phyloP scores from a whole-genome alignment of 768 basidiomycete species.

The Baorangia bicolor region DNA sequence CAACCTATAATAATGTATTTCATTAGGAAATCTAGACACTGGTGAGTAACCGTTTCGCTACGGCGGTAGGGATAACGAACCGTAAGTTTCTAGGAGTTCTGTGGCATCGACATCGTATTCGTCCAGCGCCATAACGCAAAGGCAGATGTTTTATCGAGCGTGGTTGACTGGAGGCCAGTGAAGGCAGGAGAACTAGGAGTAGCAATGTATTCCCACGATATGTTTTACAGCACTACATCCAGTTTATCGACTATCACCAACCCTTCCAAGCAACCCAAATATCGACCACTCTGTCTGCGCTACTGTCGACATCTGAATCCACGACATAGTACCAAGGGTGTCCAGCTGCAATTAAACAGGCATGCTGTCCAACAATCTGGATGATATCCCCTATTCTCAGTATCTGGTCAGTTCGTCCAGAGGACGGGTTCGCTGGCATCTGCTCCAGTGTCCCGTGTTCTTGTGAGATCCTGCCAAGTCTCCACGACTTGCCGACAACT shows the following conservation, averaged over 20 bases:
- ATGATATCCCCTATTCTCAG: conserved; percentile 61
- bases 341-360: conserved; percentile 77
- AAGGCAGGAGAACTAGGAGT: background rate
- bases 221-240: background rate
- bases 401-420: conserved; percentile 12
- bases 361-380: conserved; percentile 82
- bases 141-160: background rate
- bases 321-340: conserved; percentile 85
- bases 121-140: conserved; percentile 51
- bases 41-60: conserved; percentile 14
- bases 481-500: conserved; percentile 64
- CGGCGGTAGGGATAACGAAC: conserved; percentile 39
- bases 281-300: conserved; percentile 59
- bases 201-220: conserved; percentile 24
- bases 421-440: conserved; percentile 18
- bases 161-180: background rate
- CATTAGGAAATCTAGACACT: conserved; percentile 87
- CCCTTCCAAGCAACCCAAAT: conserved; percentile 92
- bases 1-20: conserved; percentile 96
- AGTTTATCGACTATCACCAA: conserved; percentile 49
- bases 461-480: conserved; percentile 63
- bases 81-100: conserved; percentile 93
- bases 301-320: conserved; percentile 54
- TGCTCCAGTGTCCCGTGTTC: conserved; percentile 75
- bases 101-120: conserved; percentile 83